Base-by-base conservation (phyloP, 768 basidiomycete genomes). In the Agrocybe chaxingu region DNA sequence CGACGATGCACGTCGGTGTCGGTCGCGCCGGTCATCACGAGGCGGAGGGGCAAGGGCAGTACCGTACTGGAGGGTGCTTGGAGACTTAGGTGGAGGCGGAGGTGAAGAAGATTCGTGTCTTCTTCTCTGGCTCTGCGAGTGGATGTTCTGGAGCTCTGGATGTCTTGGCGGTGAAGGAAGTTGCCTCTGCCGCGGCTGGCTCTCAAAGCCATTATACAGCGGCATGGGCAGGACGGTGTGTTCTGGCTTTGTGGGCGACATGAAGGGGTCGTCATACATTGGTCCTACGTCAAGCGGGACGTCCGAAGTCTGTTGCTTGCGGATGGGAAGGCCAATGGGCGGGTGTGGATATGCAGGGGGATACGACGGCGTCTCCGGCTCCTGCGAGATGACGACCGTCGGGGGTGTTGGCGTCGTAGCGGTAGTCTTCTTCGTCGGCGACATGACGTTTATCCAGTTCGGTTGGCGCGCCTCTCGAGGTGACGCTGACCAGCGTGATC, bases 401-500 rank as follows among this genome's bases (percentile, higher is more conserved):
- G 61, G 55, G 31, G 47, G 13, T 31, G 51, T 50, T 7, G 50
- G 44, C 7, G 50, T 42, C 16, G 47, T 43, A 19, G 47, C 29
- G 11, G 63, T 41, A 42, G 55, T 47, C 44, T 58, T 64, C 51
- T 63, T 63, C 35, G 56, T 62, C 32, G 63, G 61, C 10, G 59
- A 54, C 45, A 70, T 56, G 34, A 70, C 45, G 13, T 63, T 67
- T 54, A 59, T 66, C 72, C 75, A 74, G 5, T 52, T 59, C 3
- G 66, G 54, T 48, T 59, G 24, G 3, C 5, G 51, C 12, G 55
- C 56, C 24, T 61, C 53, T 19, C 61, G 59, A n/a, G 74, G 73
- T 6, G 74, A 70, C 35, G 68, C 52, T 39, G 72, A 71, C 73
- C 76, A 70, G 36, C 66, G 62, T 36, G 73, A 66, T 8, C 50